A percentile compares a stretch with the other conserved stretches of the same genome.
Conservation (phyloP, 164 flowering plant genomes). For the Annona squamosa region DNA sequence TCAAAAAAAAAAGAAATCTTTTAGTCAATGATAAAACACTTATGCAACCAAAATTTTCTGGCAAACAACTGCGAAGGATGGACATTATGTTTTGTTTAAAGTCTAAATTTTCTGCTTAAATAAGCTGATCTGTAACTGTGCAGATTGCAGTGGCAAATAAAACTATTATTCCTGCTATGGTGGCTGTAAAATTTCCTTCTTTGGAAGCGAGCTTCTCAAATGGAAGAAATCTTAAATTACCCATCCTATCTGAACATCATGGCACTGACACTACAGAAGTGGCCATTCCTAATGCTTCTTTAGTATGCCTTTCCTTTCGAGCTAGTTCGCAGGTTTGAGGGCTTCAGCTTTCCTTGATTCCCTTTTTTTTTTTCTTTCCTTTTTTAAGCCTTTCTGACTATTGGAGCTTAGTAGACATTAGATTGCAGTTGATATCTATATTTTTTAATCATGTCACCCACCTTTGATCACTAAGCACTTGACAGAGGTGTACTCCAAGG, state of each 20-base stretch:
- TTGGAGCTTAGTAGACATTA: not conserved
- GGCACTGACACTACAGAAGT: constrained; percentile 14
- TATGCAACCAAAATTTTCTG: not conserved
- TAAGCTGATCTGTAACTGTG: constrained; percentile 9
- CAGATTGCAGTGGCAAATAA: constrained; percentile 76
- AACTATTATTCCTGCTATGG: constrained; percentile 59
- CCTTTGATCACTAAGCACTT: no score
- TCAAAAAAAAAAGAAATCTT: no score
- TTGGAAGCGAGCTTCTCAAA: constrained; percentile 54
- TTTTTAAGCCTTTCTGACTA: not conserved
- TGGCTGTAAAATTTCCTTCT: constrained; percentile 69
- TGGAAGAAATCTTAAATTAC: constrained; percentile 55
- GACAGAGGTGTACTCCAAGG: no score
- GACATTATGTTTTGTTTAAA: not conserved
- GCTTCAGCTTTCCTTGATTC: no score
- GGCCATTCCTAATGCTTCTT: constrained; percentile 41
- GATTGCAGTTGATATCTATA: no score
- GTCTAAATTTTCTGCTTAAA: not conserved
- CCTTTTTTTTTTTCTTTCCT: not conserved
- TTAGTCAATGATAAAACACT: not conserved
- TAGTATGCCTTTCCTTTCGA: constrained; percentile 81
- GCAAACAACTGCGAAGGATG: not conserved
- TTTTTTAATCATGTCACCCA: no score
- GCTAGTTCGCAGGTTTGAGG: constrained; percentile 74
- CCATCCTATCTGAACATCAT: constrained; percentile 30